Conservation (phyloP, 257 asterid species). For the Plantago major region DNA sequence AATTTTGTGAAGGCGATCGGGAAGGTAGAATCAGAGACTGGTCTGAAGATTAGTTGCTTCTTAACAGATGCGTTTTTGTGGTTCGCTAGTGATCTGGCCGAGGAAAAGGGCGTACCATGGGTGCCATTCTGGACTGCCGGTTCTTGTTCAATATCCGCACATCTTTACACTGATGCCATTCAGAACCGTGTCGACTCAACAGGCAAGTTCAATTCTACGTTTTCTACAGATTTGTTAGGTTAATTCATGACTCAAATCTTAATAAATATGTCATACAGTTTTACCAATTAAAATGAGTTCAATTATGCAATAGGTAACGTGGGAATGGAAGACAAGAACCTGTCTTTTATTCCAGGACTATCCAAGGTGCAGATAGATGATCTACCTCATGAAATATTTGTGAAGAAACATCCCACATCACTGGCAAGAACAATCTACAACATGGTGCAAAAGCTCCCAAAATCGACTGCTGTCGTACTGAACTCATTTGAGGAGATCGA, state of each 20-base stretch:
- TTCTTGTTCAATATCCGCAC: slow-evolving; percentile 48
- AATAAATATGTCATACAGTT: background rate
- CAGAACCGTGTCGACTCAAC: slow-evolving; percentile 11
- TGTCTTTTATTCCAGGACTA: slow-evolving; percentile 53
- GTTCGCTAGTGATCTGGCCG: slow-evolving; percentile 56
- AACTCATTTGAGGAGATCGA: slow-evolving; percentile 75
- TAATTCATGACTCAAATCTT: too few relatives aligned
- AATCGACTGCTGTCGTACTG: slow-evolving; percentile 47
- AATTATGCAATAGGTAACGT: slow-evolving; percentile 18
- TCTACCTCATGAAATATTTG: slow-evolving; percentile 52
- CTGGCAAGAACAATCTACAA: slow-evolving; percentile 42
- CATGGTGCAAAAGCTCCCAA: slow-evolving; percentile 50
- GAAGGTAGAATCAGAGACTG: slow-evolving; percentile 43
- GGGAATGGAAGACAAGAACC: slow-evolving; percentile 15
- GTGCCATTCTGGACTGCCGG: slow-evolving; percentile 63
- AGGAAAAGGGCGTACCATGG: slow-evolving; percentile 55
- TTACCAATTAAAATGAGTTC: background rate
- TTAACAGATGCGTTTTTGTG: slow-evolving; percentile 62
- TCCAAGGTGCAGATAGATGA: slow-evolving; percentile 32
- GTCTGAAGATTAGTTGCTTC: slow-evolving; percentile 41
- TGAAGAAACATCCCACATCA: slow-evolving; percentile 33
- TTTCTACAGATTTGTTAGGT: background rate
- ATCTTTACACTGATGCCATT: slow-evolving; percentile 48
- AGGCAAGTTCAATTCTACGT: slow-evolving; percentile 15
- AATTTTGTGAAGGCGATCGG: slow-evolving; percentile 41